Base-by-base conservation (phyloP, 805 yeast genomes). In the Metschnikowia drakensbergensis region DNA sequence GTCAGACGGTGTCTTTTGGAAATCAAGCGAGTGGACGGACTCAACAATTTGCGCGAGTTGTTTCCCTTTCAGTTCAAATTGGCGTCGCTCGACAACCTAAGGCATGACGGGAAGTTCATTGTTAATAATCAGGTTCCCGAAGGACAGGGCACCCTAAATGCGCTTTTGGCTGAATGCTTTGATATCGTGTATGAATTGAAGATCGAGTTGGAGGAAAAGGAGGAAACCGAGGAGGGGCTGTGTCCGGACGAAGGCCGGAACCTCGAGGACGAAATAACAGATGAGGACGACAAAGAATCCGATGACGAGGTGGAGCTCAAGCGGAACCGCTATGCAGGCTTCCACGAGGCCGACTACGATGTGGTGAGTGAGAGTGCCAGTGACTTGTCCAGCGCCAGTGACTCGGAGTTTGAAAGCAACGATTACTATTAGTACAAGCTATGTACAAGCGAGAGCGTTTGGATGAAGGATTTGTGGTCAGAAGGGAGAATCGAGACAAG, bases 21-120 rank as follows among this genome's bases (percentile, higher is more conserved):
- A 58, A 84, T 94, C 51, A 88, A 88, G 68, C 77, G 96, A 63
- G 84, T 90, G 78, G 97, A 97, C 41, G 98, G 98, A 3, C 78
- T 94, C 42, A 83, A 86, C 47, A 84, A 86, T 48, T 79, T 87
- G 53, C 80, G 98, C 54, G 99, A 94, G 63, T 74, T 94, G 47
- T 94, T 91, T 61, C 99, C 99, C 5, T 94, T 88, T 64, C 98
- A 94, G 68, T 81, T 94, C 82, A 94, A 94, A 68, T 75, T 94
- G 48, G 94, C 95, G 2, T 84, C 94, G 11, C 76, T 94, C 51
- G 99, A 94, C 65, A 87, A 90, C 60, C 63, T 86, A 61, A 81
- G 97, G 61, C 76, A 71, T 10, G 98, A 94, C 64, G 99, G 99
- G 6, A 92, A 88, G 71, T 94, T 94, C 60, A 82, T 86, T 61